Base-by-base conservation (phyloP, 2,329 filamentous ascomycete species). In the Alternaria incomplexa region DNA sequence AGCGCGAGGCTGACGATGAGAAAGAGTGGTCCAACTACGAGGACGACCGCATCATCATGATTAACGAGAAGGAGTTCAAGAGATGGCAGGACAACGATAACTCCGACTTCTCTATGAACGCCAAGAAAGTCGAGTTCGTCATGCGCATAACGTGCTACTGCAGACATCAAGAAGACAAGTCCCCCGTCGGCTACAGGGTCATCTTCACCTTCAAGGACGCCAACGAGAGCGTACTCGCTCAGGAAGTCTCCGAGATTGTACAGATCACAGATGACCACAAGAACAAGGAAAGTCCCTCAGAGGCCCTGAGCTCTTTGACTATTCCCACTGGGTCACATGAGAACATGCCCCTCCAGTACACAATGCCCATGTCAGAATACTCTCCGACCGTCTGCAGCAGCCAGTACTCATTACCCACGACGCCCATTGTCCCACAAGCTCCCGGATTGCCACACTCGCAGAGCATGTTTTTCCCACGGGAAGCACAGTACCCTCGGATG, bases 241-340 rank as follows among this genome's bases (percentile, higher is more conserved):
- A 99, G 80, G 89, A 90, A 56, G 90, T 97, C 68, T 78, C 77
- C 5, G 74, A 77, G 93, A 93, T 20, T 89, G 97, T 98, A 68
- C 95, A 97, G 87, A 97, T 98, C 67, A 98, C 96, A 1, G 95
- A 99, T 77, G 95, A 99, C 75, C 95, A 98, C 83, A 98, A 98
- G 83, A 97, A 79, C 69, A 77, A 76, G 65, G 75, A 79, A 55
- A 63, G 62, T 23, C 63, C 73, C 22, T 53, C 69, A 10, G 73
- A 76, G 13, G 50, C 63, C 5, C 53, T 74, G 25, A 67, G 67
- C 8, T 59, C 69, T 9, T 56, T 77, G 36, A 68, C 56, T 56
- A 67, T 77, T 47, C 66, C 64, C 40, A 58, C 65, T 15, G 59
- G 48, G 8, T 36, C 45, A 6, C 60, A 65, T 26, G 68, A 68